Conservation (phyloP, 192 early-diverging fungal genomes). For the Geranomyces michiganensis region DNA sequence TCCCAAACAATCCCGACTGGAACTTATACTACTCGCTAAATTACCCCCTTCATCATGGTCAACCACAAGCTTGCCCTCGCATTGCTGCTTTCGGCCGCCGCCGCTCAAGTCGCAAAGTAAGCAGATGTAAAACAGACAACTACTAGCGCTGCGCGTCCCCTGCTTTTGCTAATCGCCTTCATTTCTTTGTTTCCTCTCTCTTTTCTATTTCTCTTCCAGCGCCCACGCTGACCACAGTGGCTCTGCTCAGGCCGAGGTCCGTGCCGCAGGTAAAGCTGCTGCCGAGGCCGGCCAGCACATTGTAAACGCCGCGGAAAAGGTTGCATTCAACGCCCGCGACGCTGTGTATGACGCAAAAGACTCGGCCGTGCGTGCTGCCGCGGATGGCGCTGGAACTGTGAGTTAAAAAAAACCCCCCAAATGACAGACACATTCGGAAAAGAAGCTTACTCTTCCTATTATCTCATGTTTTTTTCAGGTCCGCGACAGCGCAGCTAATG, state of each 20-base stretch:
- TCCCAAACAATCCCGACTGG: too few species aligned
- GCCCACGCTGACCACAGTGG: not conserved
- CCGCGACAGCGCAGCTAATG: not conserved
- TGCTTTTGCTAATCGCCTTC: too few species aligned
- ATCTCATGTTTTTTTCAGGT: not conserved
- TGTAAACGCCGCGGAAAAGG: constrained; percentile 2
- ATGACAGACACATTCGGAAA: too few species aligned
- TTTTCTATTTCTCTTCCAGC: not conserved
- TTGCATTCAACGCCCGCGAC: constrained; percentile 11
- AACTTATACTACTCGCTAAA: too few species aligned
- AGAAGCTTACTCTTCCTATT: too few species aligned
- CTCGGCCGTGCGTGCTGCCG: constrained; percentile 2
- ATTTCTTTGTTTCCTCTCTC: not conserved
- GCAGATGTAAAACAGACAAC: too few species aligned
- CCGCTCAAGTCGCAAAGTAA: not conserved
- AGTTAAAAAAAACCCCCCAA: too few species aligned
- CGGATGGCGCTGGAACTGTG: not conserved
- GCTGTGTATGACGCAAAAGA: constrained; percentile 9
- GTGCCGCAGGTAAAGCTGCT: not conserved
- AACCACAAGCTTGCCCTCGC: constrained; percentile 9
- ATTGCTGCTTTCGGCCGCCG: not conserved
- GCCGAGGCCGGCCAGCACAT: constrained; percentile 7
- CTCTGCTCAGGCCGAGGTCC: not conserved
- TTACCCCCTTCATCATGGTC: not conserved
- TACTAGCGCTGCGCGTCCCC: too few species aligned